phyloP scores from a whole-genome alignment of 1,139 yeast genomes.

The Eremothecium cymbalariae region DNA sequence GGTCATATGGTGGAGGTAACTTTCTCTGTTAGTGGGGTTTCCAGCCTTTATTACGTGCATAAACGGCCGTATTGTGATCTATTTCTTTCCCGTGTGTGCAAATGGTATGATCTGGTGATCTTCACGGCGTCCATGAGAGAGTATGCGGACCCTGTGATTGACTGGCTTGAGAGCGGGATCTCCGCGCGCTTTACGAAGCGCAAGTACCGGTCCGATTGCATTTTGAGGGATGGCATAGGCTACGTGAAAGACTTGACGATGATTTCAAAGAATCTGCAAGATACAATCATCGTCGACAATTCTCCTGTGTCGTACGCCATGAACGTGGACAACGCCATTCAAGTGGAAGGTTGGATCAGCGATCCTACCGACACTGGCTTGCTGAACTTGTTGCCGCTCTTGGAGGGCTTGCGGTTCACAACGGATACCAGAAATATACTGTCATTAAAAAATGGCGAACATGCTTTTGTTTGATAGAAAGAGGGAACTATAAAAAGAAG shows the following conservation, averaged over 20 bases:
- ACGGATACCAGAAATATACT: conserved; percentile 81
- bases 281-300: conserved; percentile 77
- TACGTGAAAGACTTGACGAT: conserved; percentile 76
- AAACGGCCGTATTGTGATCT: conserved; percentile 88
- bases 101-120: conserved; percentile 83
- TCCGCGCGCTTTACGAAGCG: conserved; percentile 37
- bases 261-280: conserved; percentile 49
- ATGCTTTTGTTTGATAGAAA: conserved; percentile 43
- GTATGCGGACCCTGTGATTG: conserved; percentile 95
- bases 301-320: conserved; percentile 82
- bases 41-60: conserved; percentile 81
- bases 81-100: conserved; percentile 65
- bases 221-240: conserved; percentile 68
- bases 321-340: conserved; percentile 81
- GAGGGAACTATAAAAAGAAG: too few relatives aligned
- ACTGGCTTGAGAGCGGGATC: conserved; percentile 57
- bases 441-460: conserved; percentile 71
- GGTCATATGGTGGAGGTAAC: conserved; percentile 78
- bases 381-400: conserved; percentile 68
- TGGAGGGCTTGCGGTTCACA: conserved; percentile 68
- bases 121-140: conserved; percentile 93
- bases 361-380: conserved; percentile 85
- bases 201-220: conserved; percentile 74
- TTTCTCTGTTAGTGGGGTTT: conserved; percentile 39
- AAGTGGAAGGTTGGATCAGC: conserved; percentile 96